Evolutionary conservation across 169 alveolate genomes (phyloP).

Genomic region (Plasmodium blacklocki): DNA sequence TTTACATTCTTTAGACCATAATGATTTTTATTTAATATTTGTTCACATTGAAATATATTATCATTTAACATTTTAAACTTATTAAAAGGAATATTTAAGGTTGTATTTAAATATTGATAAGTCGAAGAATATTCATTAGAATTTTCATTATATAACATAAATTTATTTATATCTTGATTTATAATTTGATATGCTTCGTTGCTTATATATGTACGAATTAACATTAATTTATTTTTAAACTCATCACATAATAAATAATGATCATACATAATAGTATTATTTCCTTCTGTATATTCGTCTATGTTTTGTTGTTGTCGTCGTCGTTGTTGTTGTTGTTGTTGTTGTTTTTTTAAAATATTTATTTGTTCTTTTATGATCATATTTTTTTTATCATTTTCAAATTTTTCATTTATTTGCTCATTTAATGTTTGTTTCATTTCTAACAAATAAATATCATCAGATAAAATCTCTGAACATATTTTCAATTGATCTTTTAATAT

Average conservation of each 20-base stretch:
- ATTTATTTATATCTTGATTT: constrained; percentile 35
- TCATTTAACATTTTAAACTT: constrained; percentile 33
- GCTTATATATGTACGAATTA: constrained; percentile 1
- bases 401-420: constrained; percentile 73
- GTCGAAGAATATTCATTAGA: constrained; percentile 60
- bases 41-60: constrained; percentile 47
- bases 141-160: constrained; percentile 38
- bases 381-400: constrained; percentile 81
- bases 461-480: constrained; percentile 74
- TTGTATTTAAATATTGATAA: constrained; percentile 55
- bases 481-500: constrained; percentile 75
- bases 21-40: constrained; percentile 90
- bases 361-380: constrained; percentile 78
- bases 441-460: constrained; percentile 81
- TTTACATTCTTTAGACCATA: constrained; percentile 95
- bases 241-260: constrained; percentile 77
- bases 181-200: constrained; percentile 1
- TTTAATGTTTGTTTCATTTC: constrained; percentile 81
- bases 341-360: constrained; percentile 53
- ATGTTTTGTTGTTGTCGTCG: too few relatives aligned
- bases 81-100: constrained; percentile 35
- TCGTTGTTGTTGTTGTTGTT: background rate
- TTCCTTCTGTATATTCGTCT: background rate
- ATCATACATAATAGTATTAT: constrained; percentile 77
- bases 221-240: constrained; percentile 67